phyloP scores from a whole-genome alignment of 352 stramenopile species.

The Phytophthora constricta region DNA sequence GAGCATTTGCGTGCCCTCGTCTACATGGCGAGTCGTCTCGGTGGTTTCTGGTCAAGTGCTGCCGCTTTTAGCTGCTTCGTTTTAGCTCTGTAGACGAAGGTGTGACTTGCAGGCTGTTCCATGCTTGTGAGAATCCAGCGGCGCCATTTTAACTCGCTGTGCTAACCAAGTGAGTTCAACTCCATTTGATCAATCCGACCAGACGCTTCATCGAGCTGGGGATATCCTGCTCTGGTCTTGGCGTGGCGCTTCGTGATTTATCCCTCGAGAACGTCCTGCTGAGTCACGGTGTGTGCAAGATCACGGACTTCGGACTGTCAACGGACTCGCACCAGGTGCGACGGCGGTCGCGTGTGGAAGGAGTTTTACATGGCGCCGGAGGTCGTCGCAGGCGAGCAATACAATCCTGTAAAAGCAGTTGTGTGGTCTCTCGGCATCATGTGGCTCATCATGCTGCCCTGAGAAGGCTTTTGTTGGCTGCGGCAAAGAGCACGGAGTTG shows the following conservation, averaged over 20 bases:
- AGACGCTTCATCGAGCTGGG: no score
- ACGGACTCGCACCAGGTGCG: conserved; percentile 24
- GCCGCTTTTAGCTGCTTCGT: not conserved
- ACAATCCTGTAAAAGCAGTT: conserved; percentile 56
- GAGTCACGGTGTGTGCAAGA: conserved; percentile 44
- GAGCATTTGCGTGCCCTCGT: no score
- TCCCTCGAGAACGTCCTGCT: conserved; percentile 67
- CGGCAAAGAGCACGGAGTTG: conserved; percentile 29
- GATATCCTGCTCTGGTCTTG: no score
- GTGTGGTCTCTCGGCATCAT: conserved; percentile 76
- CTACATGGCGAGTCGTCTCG: no score
- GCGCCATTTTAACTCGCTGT: no score
- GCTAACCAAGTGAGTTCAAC: no score
- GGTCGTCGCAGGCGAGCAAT: conserved; percentile 43
- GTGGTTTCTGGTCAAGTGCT: not conserved
- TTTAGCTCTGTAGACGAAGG: no score
- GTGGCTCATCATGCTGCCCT: conserved; percentile 61
- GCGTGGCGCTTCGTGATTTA: conserved; percentile 56
- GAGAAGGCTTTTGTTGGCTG: conserved; percentile 38
- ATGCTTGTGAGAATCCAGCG: no score
- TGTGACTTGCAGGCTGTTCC: no score
- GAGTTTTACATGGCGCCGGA: conserved; percentile 74
- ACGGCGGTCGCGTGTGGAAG: conserved; percentile 55
- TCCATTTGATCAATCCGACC: no score
- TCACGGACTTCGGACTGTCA: conserved; percentile 65